phyloP scores from a whole-genome alignment of 257 asterid genomes.

The Coffea eugenioides region DNA sequence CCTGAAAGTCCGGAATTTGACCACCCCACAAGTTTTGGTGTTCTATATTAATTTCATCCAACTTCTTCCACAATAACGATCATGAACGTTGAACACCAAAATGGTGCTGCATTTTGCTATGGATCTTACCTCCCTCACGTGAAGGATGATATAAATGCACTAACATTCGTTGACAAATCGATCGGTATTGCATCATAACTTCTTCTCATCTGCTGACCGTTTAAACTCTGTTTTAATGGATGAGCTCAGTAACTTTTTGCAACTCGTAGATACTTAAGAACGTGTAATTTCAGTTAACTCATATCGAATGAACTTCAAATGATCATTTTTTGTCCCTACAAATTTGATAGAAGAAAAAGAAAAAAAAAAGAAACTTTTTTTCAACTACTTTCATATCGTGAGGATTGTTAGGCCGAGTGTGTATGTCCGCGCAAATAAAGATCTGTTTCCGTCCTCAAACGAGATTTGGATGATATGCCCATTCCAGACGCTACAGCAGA shows the following conservation, averaged over 20 bases:
- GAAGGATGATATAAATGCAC: not conserved
- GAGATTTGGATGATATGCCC: too few relatives aligned
- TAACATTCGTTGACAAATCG: not conserved
- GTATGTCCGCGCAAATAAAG: not conserved
- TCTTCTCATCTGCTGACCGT: too few relatives aligned
- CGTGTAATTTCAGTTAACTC: too few relatives aligned
- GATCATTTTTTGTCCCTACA: too few relatives aligned
- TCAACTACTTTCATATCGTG: too few relatives aligned
- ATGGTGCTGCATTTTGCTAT: not conserved
- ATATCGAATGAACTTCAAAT: too few relatives aligned
- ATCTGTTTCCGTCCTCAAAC: not conserved
- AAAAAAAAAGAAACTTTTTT: too few relatives aligned
- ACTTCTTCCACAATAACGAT: not conserved
- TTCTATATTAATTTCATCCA: not conserved
- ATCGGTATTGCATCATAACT: too few relatives aligned
- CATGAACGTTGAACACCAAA: not conserved
- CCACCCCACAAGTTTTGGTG: constrained; percentile 30
- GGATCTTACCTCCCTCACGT: not conserved
- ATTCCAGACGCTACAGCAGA: too few relatives aligned
- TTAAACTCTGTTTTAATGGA: too few relatives aligned
- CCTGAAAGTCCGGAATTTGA: constrained; percentile 54
- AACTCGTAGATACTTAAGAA: not conserved
- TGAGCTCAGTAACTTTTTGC: not conserved
- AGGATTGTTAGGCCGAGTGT: not conserved
- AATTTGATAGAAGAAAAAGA: too few relatives aligned